Percentiles rank a stretch among this genome's conserved stretches.
These are phyloP conservation scores for Mycena latifolia DNA, from an alignment of 768 basidiomycete genomes.

Conservation along the genomic window DNA sequence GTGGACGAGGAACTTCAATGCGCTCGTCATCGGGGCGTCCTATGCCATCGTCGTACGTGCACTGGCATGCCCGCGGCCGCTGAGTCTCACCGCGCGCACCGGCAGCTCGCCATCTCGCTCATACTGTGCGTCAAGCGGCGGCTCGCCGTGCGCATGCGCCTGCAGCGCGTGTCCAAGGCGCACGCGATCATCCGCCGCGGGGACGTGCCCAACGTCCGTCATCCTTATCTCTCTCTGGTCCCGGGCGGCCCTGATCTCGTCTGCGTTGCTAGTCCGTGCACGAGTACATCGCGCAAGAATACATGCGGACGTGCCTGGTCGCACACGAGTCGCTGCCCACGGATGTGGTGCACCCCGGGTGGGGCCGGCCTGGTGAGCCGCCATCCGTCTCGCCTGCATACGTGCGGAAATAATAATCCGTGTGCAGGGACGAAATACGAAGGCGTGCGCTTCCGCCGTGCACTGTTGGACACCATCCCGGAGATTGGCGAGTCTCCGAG, in stretches of 20 bases:
- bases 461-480: constrained; percentile 78
- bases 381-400: neutral
- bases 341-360: constrained; percentile 75
- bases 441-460: constrained; percentile 73
- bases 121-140: constrained; percentile 77
- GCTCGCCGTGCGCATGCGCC: constrained; percentile 71
- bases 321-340: constrained; percentile 79
- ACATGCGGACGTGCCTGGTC: constrained; percentile 79
- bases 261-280: constrained; percentile 64
- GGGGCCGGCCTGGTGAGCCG: constrained; percentile 77
- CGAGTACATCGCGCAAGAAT: constrained; percentile 79
- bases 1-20: constrained; percentile 76
- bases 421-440: constrained; percentile 67
- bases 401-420: neutral
- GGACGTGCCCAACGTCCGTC: constrained; percentile 72
- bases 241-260: too few relatives aligned
- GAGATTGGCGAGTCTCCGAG: constrained; percentile 67
- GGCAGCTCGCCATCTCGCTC: constrained; percentile 71
- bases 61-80: neutral
- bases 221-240: neutral
- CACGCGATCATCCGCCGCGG: constrained; percentile 62
- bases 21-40: constrained; percentile 75
- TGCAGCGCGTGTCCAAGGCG: constrained; percentile 77
- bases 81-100: neutral
- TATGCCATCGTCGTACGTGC: constrained; percentile 75